Conservation (phyloP, 164 flowering plant genomes). For the Liquidambar formosana region DNA sequence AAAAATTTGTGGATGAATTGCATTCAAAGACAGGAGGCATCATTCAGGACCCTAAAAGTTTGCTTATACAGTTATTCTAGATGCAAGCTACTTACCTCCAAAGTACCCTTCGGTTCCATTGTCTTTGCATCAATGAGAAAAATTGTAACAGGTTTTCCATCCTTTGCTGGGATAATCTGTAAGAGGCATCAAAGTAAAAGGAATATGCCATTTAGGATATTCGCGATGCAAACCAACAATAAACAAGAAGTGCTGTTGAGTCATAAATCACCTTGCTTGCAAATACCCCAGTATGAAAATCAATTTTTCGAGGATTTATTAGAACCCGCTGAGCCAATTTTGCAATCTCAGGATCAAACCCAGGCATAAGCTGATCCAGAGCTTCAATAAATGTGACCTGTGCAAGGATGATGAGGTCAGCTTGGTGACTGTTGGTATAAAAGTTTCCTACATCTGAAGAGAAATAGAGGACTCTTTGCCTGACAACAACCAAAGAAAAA, state of each 20-base stretch:
- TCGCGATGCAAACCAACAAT: not conserved
- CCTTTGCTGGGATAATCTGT: constrained; percentile 42
- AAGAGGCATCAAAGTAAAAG: constrained; percentile 5
- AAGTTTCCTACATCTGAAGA: no score
- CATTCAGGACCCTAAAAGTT: no score
- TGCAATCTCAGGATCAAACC: constrained; percentile 27
- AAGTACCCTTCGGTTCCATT: constrained; percentile 77
- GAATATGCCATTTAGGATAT: not conserved
- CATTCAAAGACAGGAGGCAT: no score
- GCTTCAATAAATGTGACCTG: constrained; percentile 99
- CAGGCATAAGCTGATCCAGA: constrained; percentile 98
- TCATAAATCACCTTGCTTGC: constrained; percentile 7
- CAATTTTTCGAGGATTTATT: constrained; percentile 5
- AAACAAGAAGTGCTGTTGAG: not conserved
- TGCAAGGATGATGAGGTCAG: constrained; percentile 8
- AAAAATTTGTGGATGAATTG: no score
- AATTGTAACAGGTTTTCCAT: constrained; percentile 8
- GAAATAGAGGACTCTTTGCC: no score
- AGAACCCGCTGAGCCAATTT: constrained; percentile 4
- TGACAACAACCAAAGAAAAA: no score
- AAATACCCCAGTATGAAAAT: constrained; percentile 4
- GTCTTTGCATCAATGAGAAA: constrained; percentile 62
- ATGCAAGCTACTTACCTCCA: constrained; percentile 61
- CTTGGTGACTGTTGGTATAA: not conserved
- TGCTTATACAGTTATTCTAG: no score